phyloP scores from a whole-genome alignment of 2,329 filamentous ascomycete genomes.

The Diaporthe vaccinii region DNA sequence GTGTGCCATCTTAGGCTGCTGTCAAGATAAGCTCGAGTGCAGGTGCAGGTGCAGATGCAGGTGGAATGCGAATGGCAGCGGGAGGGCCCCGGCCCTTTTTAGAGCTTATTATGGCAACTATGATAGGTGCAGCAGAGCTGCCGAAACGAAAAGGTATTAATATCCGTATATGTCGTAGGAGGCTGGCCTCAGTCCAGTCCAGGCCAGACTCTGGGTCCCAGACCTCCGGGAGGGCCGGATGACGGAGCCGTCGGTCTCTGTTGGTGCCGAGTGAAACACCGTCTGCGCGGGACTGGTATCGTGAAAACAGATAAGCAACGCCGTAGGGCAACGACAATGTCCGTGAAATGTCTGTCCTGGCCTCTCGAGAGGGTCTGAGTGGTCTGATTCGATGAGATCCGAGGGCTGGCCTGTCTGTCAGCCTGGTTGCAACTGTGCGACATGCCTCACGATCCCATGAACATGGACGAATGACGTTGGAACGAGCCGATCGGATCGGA shows the following conservation, averaged over 20 bases:
- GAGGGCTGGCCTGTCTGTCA: constrained; percentile 28
- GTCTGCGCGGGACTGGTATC: neutral
- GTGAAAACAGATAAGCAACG: neutral
- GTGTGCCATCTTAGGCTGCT: constrained; percentile 37
- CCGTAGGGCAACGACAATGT: neutral
- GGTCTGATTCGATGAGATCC: constrained; percentile 17
- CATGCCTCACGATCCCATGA: constrained; percentile 10
- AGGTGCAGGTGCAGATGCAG: constrained; percentile 33
- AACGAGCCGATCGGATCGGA: neutral
- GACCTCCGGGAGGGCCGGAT: constrained; percentile 34
- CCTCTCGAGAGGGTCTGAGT: neutral
- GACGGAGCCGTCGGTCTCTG: constrained; percentile 19
- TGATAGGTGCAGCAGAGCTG: neutral
- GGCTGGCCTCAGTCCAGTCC: constrained; percentile 19
- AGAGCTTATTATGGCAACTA: constrained; percentile 10
- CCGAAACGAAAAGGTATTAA: constrained; percentile 24
- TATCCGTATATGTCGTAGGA: constrained; percentile 18
- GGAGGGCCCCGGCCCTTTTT: neutral
- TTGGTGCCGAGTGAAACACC: constrained; percentile 31
- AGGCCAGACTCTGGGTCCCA: constrained; percentile 28
- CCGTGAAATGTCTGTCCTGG: neutral
- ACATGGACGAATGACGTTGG: neutral
- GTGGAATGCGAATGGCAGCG: neutral
- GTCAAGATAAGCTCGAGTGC: constrained; percentile 33
- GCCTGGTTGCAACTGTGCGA: constrained; percentile 12